phyloP scores from a whole-genome alignment of 768 basidiomycete species.

The Grammothele lineata region DNA sequence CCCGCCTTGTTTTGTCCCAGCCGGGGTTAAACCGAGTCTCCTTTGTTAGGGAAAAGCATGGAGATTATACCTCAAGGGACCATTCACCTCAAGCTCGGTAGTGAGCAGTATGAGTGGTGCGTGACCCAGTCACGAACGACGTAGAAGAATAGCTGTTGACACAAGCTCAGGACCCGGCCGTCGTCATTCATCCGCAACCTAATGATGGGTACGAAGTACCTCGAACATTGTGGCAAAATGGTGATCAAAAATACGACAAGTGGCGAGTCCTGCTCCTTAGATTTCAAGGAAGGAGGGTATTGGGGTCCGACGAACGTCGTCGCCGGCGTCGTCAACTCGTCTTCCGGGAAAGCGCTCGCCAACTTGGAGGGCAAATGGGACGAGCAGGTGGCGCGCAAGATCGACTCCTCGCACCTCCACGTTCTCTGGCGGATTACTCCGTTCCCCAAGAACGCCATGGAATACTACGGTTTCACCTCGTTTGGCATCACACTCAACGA shows the following conservation, averaged over 20 bases:
- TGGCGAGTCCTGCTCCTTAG: slow-evolving; percentile 59
- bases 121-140: slow-evolving; percentile 13
- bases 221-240: slow-evolving; percentile 83
- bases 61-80: slow-evolving; percentile 81
- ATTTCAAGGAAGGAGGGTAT: slow-evolving; percentile 84
- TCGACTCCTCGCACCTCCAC: slow-evolving; percentile 64
- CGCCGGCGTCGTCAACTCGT: slow-evolving; percentile 51
- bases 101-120: slow-evolving; percentile 71
- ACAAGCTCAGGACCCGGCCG: slow-evolving; percentile 64
- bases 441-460: slow-evolving; percentile 65
- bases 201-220: slow-evolving; percentile 87
- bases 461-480: slow-evolving; percentile 80
- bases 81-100: slow-evolving; percentile 60
- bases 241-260: slow-evolving; percentile 60
- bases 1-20: slow-evolving; percentile 9
- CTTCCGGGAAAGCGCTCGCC: slow-evolving; percentile 49
- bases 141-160: too few relatives aligned
- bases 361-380: slow-evolving; percentile 90
- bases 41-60: slow-evolving; percentile 69
- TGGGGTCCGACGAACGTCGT: slow-evolving; percentile 78
- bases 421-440: slow-evolving; percentile 75
- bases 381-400: slow-evolving; percentile 66
- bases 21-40: slow-evolving; percentile 18
- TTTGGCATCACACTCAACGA: slow-evolving; percentile 82
- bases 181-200: slow-evolving; percentile 87